Evolutionary conservation across 768 basidiomycete species (phyloP).

Genomic region (Chalciporus piperatus): DNA sequence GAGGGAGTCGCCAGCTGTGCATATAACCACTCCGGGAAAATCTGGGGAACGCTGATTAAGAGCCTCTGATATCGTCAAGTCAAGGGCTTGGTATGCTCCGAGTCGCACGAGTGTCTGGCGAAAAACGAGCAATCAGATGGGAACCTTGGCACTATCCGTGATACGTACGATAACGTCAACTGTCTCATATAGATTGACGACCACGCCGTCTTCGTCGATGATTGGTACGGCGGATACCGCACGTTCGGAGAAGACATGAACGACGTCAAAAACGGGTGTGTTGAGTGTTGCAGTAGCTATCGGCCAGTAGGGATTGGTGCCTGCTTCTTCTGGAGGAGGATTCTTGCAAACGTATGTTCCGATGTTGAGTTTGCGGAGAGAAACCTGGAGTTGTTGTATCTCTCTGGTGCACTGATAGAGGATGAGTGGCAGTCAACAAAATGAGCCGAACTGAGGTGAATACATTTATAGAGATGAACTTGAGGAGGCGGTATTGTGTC

Average conservation of each 20-base stretch:
- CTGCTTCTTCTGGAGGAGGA: constrained; percentile 42
- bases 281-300: constrained; percentile 87
- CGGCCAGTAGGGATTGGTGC: constrained; percentile 78
- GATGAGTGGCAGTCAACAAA: constrained; percentile 7
- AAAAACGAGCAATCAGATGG: constrained; percentile 3
- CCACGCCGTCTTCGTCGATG: constrained; percentile 86
- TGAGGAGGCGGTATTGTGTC: constrained; percentile 96
- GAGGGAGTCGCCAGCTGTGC: constrained; percentile 88
- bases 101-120: constrained; percentile 87
- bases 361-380: constrained; percentile 84
- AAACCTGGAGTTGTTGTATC: constrained; percentile 73
- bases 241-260: constrained; percentile 96
- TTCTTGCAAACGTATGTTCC: constrained; percentile 83
- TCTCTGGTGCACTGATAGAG: constrained; percentile 74
- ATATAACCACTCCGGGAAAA: constrained; percentile 96
- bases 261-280: constrained; percentile 95
- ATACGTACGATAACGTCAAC: constrained; percentile 89
- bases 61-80: constrained; percentile 90
- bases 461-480: constrained; percentile 98
- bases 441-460: background rate
- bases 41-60: constrained; percentile 89
- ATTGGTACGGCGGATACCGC: constrained; percentile 98
- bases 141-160: background rate
- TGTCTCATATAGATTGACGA: constrained; percentile 96
- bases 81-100: constrained; percentile 94